Conservation (phyloP, 148 eudicot species). For the Arbutus unedo region DNA sequence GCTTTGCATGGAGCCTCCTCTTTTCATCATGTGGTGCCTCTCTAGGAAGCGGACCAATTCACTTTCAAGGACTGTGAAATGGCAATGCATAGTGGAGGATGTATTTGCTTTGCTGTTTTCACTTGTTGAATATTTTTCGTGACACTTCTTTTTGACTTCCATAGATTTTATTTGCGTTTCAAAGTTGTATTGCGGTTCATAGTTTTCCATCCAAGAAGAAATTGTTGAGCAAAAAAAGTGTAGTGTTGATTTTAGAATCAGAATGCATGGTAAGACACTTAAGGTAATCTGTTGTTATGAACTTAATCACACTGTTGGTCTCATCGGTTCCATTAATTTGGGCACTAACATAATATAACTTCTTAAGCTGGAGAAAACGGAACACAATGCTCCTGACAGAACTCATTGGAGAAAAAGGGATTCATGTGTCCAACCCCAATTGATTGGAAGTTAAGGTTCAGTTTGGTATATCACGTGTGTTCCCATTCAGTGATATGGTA, state of each 20-base stretch:
- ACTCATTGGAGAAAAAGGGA: no score
- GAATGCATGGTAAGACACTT: background rate
- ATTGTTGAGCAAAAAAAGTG: background rate
- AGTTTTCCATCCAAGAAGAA: background rate
- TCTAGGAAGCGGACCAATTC: background rate
- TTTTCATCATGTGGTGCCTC: background rate
- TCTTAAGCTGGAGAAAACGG: background rate
- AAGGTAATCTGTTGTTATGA: background rate
- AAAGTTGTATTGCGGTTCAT: background rate
- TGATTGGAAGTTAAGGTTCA: no score
- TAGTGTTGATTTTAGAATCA: background rate
- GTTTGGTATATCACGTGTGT: no score
- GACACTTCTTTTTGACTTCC: background rate
- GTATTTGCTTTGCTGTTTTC: background rate
- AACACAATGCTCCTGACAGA: no score
- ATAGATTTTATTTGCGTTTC: background rate
- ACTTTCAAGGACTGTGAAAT: background rate
- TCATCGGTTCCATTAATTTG: background rate
- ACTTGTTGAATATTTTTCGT: background rate
- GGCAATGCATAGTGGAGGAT: background rate
- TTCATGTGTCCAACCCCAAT: no score
- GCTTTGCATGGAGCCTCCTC: background rate
- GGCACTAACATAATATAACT: background rate
- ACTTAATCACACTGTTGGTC: background rate
- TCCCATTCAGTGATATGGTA: background rate